Base-by-base conservation (phyloP, 768 basidiomycete species). In the Fibroporia radiculosa region DNA sequence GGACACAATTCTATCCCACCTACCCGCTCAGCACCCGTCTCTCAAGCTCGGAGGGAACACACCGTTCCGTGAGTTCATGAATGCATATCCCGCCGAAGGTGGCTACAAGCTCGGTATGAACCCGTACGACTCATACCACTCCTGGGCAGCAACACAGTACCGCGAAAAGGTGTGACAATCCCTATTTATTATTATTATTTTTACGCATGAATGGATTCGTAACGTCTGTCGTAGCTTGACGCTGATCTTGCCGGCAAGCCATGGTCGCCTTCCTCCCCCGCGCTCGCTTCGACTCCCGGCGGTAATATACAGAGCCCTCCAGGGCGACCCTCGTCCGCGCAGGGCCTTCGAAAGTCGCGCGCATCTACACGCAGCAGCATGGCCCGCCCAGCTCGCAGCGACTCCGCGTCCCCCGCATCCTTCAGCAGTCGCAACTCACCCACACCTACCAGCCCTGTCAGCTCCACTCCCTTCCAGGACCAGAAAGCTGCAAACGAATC, bases 81-180 rank as follows among this genome's bases (percentile, higher is more conserved):
- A 72, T 48, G 72, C 78, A 32, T 90, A 91, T 60, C 80, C 84
- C 8, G 61, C 69, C 6, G 77, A 80, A 54, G 82, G 82, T 29
- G 88, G 86, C 6, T 84, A 82, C 66, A 77, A 68, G 39, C 74
- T 79, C 26, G 71, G 66, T 42, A 71, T 80, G 56, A 77, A 67
- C 48, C 56, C 80, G 24, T 75, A 83, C 54, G 82, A 90, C 53
- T 90, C 77, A 44, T 97, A 97, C 64, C 89, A 91, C 58, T 85
- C 78, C 29, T 96, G 93, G 91, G 88, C 93, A 2, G 95, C 93
- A 1, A 71, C 85, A 2, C 93, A 97, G 65, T 98, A 98, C 65
- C 80, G 87, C 33, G 89, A 93, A 64, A 99, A 96, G 74, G 93
- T 87, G 53, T 43, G 69, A n/a, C n/a, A n/a, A n/a, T n/a, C n/a